Conservation (phyloP, 306 rosid species). For the Chamaecrista fasciculata region DNA sequence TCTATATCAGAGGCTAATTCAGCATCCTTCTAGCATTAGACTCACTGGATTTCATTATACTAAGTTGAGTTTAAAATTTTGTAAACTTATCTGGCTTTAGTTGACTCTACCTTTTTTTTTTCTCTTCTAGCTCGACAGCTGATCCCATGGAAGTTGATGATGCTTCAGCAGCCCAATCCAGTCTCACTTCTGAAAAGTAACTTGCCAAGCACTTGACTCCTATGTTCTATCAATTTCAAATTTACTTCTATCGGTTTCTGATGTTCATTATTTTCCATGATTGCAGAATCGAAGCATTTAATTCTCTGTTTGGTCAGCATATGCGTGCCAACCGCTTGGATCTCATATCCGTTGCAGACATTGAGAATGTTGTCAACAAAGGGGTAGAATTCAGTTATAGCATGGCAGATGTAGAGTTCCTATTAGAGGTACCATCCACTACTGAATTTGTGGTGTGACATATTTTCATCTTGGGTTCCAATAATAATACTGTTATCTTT, state of each 20-base stretch:
- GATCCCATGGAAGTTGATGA: conserved; percentile 80
- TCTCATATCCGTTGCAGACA: conserved; percentile 56
- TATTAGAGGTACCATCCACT: conserved; percentile 63
- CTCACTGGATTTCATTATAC: not conserved
- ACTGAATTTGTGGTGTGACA: not conserved
- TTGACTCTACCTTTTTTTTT: not conserved
- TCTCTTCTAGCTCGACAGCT: conserved; percentile 42
- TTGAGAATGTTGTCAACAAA: conserved; percentile 63
- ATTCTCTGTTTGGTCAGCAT: conserved; percentile 77
- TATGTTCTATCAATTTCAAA: conserved; percentile 7
- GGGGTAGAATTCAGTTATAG: conserved; percentile 50
- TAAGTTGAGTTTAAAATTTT: conserved; percentile 12
- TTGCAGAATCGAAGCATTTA: conserved; percentile 74
- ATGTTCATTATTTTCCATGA: conserved; percentile 2
- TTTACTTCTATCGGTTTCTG: not conserved
- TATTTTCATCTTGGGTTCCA: conserved; percentile 7
- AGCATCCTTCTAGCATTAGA: conserved; percentile 11
- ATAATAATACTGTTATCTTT: not conserved
- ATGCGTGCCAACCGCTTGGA: conserved; percentile 74
- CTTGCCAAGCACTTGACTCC: not conserved
- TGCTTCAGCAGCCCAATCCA: conserved; percentile 48
- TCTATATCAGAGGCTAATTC: conserved; percentile 9
- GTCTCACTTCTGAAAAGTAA: conserved; percentile 73
- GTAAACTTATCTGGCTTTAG: conserved; percentile 17
- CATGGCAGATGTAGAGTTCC: conserved; percentile 50